Percentiles rank a stretch among this genome's conserved stretches.
Evolutionary conservation across 805 yeast genomes (phyloP).

Genomic region (Saccharomycopsis capsularis): DNA sequence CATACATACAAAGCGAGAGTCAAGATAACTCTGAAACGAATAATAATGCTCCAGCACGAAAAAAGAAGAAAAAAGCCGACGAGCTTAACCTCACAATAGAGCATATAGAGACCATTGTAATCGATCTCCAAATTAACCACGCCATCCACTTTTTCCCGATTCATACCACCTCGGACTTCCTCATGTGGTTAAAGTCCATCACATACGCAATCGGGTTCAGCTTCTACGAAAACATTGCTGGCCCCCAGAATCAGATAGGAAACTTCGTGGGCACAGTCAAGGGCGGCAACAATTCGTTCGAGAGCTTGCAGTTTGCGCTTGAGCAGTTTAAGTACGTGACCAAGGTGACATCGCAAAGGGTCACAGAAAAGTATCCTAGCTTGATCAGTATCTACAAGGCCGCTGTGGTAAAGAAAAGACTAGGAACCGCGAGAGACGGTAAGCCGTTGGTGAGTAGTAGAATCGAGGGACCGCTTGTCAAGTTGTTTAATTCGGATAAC

Average conservation of each 20-base stretch:
- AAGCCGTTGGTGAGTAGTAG: slow-evolving; percentile 6
- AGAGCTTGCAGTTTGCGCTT: slow-evolving; percentile 10
- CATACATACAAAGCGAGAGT: slow-evolving; percentile 4
- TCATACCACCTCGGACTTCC: slow-evolving; percentile 10
- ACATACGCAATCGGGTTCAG: slow-evolving; percentile 12
- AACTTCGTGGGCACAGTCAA: slow-evolving; percentile 6
- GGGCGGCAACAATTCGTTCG: slow-evolving; percentile 6
- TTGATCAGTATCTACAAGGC: slow-evolving; percentile 7
- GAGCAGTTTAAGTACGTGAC: slow-evolving; percentile 19
- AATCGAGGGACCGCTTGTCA: slow-evolving; percentile 8
- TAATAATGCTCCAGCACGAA: not conserved
- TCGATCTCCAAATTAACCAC: slow-evolving; percentile 12
- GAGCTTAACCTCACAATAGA: not conserved
- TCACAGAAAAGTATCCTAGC: slow-evolving; percentile 12
- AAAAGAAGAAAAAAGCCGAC: slow-evolving; percentile 2
- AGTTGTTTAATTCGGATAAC: slow-evolving; percentile 12
- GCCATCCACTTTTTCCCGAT: slow-evolving; percentile 9
- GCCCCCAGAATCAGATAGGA: not conserved
- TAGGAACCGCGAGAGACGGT: slow-evolving; percentile 14
- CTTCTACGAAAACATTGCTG: not conserved
- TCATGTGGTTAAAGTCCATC: slow-evolving; percentile 15
- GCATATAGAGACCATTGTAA: slow-evolving; percentile 9
- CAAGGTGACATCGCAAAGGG: slow-evolving; percentile 2
- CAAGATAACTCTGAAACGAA: not conserved
- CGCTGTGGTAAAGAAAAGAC: not conserved